Conservation (phyloP, 1,284 basidiomycete genomes). For the Crucibulum parvulum region DNA sequence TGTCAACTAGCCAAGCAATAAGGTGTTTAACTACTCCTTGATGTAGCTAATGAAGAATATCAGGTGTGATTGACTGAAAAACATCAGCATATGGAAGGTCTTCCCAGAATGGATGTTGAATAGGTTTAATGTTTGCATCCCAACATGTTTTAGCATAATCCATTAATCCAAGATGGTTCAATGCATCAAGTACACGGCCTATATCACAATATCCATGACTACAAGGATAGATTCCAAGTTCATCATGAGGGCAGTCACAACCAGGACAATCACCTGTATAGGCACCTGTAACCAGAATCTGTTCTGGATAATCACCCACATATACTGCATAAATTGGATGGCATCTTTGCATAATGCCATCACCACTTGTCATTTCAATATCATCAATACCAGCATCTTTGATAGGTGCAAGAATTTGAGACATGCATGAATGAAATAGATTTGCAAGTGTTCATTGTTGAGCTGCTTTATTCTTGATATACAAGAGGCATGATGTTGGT, state of each 20-base stretch:
- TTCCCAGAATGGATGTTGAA: conserved; percentile 31
- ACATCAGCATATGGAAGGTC: conserved; percentile 26
- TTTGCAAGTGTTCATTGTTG: conserved; percentile 31
- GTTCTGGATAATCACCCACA: conserved; percentile 31
- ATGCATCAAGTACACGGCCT: conserved; percentile 4
- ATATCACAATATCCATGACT: conserved; percentile 9
- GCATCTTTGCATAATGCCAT: conserved; percentile 2
- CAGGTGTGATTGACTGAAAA: conserved; percentile 26
- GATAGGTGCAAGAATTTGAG: conserved; percentile 25
- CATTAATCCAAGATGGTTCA: conserved; percentile 1
- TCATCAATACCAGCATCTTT: conserved; percentile 22
- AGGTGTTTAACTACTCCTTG: conserved; percentile 40
- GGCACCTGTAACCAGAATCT: conserved; percentile 20
- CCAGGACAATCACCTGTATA: conserved; percentile 23
- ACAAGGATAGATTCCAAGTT: conserved; percentile 10
- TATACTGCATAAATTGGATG: conserved; percentile 32
- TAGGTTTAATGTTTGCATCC: conserved; percentile 16
- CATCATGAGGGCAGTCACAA: conserved; percentile 9
- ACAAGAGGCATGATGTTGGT: conserved; percentile 36
- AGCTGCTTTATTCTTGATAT: conserved; percentile 32
- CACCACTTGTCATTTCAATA: conserved; percentile 20
- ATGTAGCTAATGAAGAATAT: conserved; percentile 27
- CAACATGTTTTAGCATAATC: conserved; percentile 12
- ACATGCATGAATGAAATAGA: conserved; percentile 41
- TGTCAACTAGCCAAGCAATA: conserved; percentile 22